Conservation (phyloP, 2,329 filamentous ascomycete species). For the Hypoxylon sp. region DNA sequence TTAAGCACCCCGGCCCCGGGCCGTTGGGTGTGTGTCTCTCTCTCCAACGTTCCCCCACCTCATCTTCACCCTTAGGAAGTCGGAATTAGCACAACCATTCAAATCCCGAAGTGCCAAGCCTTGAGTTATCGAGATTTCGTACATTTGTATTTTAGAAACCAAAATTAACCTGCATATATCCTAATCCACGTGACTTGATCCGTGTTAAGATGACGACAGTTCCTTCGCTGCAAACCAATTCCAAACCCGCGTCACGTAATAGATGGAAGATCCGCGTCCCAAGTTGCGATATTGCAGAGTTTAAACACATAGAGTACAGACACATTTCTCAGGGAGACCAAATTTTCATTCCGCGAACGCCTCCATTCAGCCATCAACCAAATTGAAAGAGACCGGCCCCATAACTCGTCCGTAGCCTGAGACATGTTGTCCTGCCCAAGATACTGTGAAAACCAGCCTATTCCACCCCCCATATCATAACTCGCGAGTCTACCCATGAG, state of each 20-base stretch:
- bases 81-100: neutral
- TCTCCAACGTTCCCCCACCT: neutral
- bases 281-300: slow-evolving; percentile 12
- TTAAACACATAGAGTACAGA: slow-evolving; percentile 8
- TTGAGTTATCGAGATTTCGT: neutral
- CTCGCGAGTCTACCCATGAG: slow-evolving; percentile 6
- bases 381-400: slow-evolving; percentile 15
- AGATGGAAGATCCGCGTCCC: slow-evolving; percentile 4
- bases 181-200: slow-evolving; percentile 5
- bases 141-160: slow-evolving; percentile 6
- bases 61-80: neutral
- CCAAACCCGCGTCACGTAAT: neutral
- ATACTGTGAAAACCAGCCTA: neutral
- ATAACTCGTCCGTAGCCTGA: slow-evolving; percentile 10
- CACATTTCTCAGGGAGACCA: neutral
- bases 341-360: slow-evolving; percentile 24
- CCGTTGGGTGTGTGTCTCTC: neutral
- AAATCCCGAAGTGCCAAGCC: neutral
- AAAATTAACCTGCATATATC: slow-evolving; percentile 10
- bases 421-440: neutral
- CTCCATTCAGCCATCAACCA: slow-evolving; percentile 10
- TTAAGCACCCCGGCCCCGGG: neutral
- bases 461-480: slow-evolving; percentile 6
- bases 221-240: slow-evolving; percentile 2
- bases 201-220: neutral